These are phyloP conservation scores for Malus hybrid DNA, from an alignment of 331 rosid species.

Conservation along the genomic window DNA sequence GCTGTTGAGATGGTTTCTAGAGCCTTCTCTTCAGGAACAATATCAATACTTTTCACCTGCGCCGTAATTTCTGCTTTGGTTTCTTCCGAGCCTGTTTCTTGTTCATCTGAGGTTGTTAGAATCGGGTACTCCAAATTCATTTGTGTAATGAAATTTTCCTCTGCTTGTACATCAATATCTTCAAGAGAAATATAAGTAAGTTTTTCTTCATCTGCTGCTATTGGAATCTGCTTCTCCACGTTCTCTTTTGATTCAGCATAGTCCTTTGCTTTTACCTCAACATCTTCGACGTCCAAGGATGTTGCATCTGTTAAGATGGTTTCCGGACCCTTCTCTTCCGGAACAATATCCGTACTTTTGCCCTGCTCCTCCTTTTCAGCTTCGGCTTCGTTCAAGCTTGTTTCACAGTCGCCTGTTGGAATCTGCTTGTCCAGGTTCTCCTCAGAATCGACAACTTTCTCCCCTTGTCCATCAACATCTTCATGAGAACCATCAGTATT, in stretches of 20 bases:
- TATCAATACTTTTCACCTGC: neutral
- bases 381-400: neutral
- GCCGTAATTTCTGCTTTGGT: neutral
- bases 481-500: neutral
- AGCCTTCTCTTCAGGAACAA: neutral
- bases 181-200: neutral
- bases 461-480: too few species aligned
- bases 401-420: too few species aligned
- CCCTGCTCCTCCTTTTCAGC: neutral
- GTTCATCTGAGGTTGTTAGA: neutral
- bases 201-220: neutral
- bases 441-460: too few species aligned
- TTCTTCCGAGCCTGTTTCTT: conserved; percentile 3
- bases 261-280: neutral
- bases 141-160: neutral
- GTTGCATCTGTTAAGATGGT: conserved; percentile 3
- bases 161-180: neutral
- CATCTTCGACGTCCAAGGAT: neutral
- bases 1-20: conserved; percentile 2
- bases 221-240: neutral
- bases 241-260: neutral
- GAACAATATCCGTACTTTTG: neutral
- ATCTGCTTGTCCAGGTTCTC: too few species aligned
- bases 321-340: neutral
- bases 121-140: neutral